Evolutionary conservation across 2,329 filamentous ascomycete species (phyloP), one percentile per base, ranked within the genome.

Genomic region (Venturia pyrina): DNA sequence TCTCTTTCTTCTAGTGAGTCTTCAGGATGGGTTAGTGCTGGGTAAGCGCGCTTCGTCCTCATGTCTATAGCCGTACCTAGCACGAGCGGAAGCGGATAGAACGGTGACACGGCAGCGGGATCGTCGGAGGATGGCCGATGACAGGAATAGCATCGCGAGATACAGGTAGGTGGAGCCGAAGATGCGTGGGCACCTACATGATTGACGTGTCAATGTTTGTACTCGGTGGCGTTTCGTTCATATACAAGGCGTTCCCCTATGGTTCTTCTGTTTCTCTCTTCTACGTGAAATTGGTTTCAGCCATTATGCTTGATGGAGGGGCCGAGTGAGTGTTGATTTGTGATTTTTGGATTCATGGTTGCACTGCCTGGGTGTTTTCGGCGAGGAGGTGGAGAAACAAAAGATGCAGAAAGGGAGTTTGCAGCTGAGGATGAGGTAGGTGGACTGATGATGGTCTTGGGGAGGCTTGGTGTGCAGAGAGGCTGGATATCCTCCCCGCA

Each of bases 191-290:
- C 37, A 59, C 15, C 32, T 59, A 59, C 53, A 59, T 59, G 53
- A 59, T 59, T 59, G 53, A 59, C 28, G 53, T 59, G 28, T 59
- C 53, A 59, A 59, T 37, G 15, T 37, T 37, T 53, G 48, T 53
- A 53, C 13, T 15, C 48, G 15, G 53, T n/a, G 53, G 53, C 32
- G 32, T 8, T 17, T 34, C 8, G 7, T 57, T 8, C 32, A 59
- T 34, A 37, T 59, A 59, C 28, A 37, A 59, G 53, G 53, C 53
- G 53, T 59, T 19, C 32, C 37, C 21, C 11, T 59, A 59, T 37
- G 17, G n/a, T 37, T 59, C 53, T 59, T 59, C 53, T 59, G 32
- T 37, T 59, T 28, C 24, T 21, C 28, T 19, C 32, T 37, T 59
- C 32, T 8, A 59, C 37, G 15, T 10, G 17, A 13, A 8, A 11